Base-by-base conservation (phyloP, 2,329 filamentous ascomycete genomes). In the Paecilomyces sp. region DNA sequence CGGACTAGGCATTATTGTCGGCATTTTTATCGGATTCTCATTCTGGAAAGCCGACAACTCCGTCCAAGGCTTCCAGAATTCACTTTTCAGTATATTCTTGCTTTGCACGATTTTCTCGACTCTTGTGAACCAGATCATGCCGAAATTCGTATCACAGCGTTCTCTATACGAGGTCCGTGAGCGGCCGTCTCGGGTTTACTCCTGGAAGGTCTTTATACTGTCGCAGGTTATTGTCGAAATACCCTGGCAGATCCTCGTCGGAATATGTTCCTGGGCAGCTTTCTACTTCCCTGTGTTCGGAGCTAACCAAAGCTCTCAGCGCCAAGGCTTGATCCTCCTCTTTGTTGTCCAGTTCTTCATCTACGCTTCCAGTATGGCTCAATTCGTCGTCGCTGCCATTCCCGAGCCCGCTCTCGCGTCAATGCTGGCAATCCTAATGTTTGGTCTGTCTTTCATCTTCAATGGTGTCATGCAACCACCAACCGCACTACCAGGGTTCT, bases 81-180 rank as follows among this genome's bases (percentile, higher is more conserved):
- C 95, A 71, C 91, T 94, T 86, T 95, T 95, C 71, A 84, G 86
- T 73, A 88, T 96, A 65, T 96, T 96, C 83, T 90, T 94, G 83
- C 77, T 94, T 59, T 79, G 89, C 60, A 93, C 88, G 52, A 85
- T 95, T 70, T 95, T 96, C 71, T 88, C 89, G 60, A 78, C 78
- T 64, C 65, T 79, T 55, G 73, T 77, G 9, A 76, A 79, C 59
- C 77, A 85, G 65, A 84, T 85, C 63, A 83, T 85, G 75, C 84
- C 84, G 1, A 75, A 82, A 51, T 86, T 86, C 67, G 77, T 83
- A 55, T 83, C 80, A 1, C 83, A 85, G 66, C 79, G 84, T 55
- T 78, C 81, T 2, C 74, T 86, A 6, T 86, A 85, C 70, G 83
- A 86, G 71, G 81, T 80, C 11, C 83, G 83, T 58, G 83, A 87